Evolutionary conservation across 148 eudicot genomes (phyloP), one percentile per base, ranked within the genome.

Genomic region (Vaccinium myrtillus): DNA sequence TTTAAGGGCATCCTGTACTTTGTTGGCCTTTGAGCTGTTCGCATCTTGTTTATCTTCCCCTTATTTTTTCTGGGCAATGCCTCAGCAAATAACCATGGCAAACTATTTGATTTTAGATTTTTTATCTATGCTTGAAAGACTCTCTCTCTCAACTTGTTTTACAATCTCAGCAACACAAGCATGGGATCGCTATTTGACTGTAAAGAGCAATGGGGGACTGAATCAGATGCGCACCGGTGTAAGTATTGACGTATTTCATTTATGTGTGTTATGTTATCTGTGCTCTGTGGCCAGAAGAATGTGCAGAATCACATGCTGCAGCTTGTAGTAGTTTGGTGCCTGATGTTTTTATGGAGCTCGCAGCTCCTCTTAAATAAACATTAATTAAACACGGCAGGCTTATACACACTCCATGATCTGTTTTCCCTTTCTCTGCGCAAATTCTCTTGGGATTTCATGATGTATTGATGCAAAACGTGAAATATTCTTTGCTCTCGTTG

Each of bases 141-240:
- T 70, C 27, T 32, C 9, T 50, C 67, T 48, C 39, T 14, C 51
- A 23, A 25, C 19, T 46, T 5, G 39, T 84, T 85, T 58, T 81
- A 4, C 70, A 46, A 55, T 65, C 86, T 82, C 93, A 94, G 98
- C 87, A 87, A 87, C 88, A 9, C 83, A 69, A 87, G 93, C 85
- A 77, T 89, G 88, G 70, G 88, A 90, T 83, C 90, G 90, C 74
- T 95, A 93, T 85, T 89, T 95, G 79, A 95, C 98, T 82, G 98
- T 95, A 77, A 91, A 86, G 89, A 90, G 95, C 85, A 95, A 95
- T 81, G 98, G 98, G 81, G 98, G 98, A 56, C 86, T 95, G 82
- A 95, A 95, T 90, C 98, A 95, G 88, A 95, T 95, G 98, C 96
- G 98, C 46, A 91, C 95, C 80, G 98, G 98, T 88, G 98, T 95